These are phyloP conservation scores for Tetradesmus lagerheimii DNA, from an alignment of 139 green algal species.

Conservation along the genomic window DNA sequence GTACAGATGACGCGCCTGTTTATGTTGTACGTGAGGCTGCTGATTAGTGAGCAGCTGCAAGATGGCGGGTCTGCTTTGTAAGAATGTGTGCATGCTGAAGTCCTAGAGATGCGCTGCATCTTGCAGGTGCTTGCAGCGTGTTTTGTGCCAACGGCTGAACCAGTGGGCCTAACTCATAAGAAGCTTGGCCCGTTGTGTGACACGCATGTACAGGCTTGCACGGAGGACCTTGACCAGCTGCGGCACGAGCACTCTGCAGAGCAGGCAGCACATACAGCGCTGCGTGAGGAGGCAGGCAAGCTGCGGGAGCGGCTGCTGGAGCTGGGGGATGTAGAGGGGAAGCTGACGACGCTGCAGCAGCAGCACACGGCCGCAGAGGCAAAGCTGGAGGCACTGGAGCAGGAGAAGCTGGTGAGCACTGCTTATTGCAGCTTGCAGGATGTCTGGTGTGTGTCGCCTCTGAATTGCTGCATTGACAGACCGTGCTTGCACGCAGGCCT, in stretches of 20 bases:
- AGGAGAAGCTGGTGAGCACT: slow-evolving; percentile 24
- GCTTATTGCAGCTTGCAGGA: background rate
- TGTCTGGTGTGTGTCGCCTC: too few species aligned
- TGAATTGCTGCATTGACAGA: too few species aligned
- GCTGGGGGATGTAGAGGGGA: background rate
- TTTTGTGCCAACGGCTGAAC: too few species aligned
- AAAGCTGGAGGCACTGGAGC: slow-evolving; percentile 6
- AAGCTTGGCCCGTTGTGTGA: background rate
- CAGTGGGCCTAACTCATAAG: too few species aligned
- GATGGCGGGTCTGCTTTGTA: background rate
- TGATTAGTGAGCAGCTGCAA: background rate
- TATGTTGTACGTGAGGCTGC: background rate
- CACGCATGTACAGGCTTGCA: background rate
- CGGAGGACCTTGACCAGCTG: background rate
- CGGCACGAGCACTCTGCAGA: background rate
- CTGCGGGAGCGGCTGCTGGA: background rate
- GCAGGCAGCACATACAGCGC: background rate
- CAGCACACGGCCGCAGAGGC: background rate
- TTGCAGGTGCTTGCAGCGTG: background rate
- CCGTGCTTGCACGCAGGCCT: too few species aligned
- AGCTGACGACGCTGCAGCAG: background rate
- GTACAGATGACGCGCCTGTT: background rate
- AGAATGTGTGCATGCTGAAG: background rate
- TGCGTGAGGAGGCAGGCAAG: background rate
- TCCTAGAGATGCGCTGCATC: background rate